These are phyloP conservation scores for Phytopythium boreale DNA, from an alignment of 352 stramenopile genomes.

Conservation along the genomic window DNA sequence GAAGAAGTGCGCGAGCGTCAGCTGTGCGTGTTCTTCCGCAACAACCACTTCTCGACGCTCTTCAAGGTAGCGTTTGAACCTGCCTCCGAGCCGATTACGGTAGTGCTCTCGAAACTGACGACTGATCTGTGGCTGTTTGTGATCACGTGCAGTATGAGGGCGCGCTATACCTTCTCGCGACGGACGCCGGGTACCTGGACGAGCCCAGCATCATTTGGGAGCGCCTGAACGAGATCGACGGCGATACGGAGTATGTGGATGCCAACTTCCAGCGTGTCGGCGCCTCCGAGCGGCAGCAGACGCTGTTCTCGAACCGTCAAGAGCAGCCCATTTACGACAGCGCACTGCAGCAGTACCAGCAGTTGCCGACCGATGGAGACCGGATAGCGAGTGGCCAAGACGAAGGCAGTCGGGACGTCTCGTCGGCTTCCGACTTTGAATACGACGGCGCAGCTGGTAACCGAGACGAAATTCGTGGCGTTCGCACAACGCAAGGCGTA, in stretches of 20 bases:
- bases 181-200: slow-evolving; percentile 95
- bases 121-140: slow-evolving; percentile 2
- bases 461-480: neutral
- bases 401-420: slow-evolving; percentile 1
- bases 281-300: slow-evolving; percentile 62
- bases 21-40: slow-evolving; percentile 97
- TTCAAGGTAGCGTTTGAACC: slow-evolving; percentile 75
- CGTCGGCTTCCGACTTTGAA: neutral
- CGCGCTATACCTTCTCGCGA: slow-evolving; percentile 95
- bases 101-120: slow-evolving; percentile 6
- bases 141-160: slow-evolving; percentile 70
- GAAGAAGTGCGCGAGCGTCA: slow-evolving; percentile 88
- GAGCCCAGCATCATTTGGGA: slow-evolving; percentile 94
- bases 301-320: slow-evolving; percentile 58
- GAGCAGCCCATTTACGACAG: slow-evolving; percentile 19
- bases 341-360: neutral
- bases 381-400: neutral
- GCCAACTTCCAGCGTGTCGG: slow-evolving; percentile 64
- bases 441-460: neutral
- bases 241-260: slow-evolving; percentile 78
- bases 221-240: slow-evolving; percentile 89
- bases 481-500: neutral
- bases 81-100: neutral
- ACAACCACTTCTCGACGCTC: slow-evolving; percentile 98
- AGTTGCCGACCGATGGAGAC: neutral